Base-by-base conservation (phyloP, 1,139 yeast genomes). In the Sugiyamaella pinicola region DNA sequence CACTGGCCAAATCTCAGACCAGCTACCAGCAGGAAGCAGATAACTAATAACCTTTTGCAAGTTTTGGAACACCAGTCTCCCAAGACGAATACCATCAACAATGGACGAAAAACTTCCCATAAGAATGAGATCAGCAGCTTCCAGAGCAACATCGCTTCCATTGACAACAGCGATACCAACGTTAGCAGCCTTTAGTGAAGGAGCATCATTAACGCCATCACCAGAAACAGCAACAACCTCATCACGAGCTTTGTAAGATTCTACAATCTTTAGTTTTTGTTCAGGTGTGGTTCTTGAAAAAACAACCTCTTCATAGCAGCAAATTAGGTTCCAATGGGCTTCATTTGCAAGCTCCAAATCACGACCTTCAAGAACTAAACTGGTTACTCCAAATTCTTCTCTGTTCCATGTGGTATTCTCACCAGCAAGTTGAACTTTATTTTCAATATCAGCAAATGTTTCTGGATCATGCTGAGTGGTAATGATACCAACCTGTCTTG, bases 111-210 rank as follows among this genome's bases (percentile, higher is more conserved):
- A 78, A 26, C 57, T 55, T 13, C 61, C 67, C 63, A 77, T 64
- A 44, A 79, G 66, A 28, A 80, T 73, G 61, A 80, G 63, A 62
- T 80, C 84, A 29, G 82, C 73, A 0, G 84, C 83, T 57, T 79
- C 83, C 60, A 78, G 75, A n/a, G 84, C 84, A 58, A 80, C 75
- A 59, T 80, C 84, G 18, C 81, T 74, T 2, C 81, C 84, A 47
- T 71, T 74, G 5, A 71, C 73, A 70, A 79, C 71, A 1, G 82
- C 78, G 55, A 80, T 76, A 39, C 83, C 83, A 52, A 79, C 73
- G 63, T 78, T 80, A 1, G 82, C 80, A 57, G 75, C 77, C 58
- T 74, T 76, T 57, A 78, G 69, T 0, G 82, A 75, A 5, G 82
- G 82, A 0, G 81, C 78, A 64, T 78, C 82, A 58, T 78, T 78